Evolutionary conservation across 2,329 filamentous ascomycete genomes (phyloP), one percentile per base, ranked within the genome.

Genomic region (Trichoderma breve): DNA sequence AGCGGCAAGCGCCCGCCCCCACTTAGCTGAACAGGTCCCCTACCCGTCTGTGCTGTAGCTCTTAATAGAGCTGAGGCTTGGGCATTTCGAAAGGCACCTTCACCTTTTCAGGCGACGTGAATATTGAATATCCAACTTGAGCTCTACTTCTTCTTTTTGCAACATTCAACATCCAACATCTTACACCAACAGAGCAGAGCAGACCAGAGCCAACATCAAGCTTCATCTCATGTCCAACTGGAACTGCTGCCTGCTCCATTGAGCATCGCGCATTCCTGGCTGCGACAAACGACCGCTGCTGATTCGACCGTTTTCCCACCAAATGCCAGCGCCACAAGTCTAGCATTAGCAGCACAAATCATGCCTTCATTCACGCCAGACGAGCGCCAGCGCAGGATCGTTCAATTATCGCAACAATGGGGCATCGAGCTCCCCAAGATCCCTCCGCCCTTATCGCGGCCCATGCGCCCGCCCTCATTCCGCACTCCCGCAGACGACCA

Each of bases 381-480:
- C 74, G 81, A 80, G 70, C 84, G 85, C 73, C 82, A 83, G 72
- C 78, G 81, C 75, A 85, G 86, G 72, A 85, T 89, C 57, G 79
- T 83, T 51, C 82, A 84, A 74, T 81, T 89, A 24, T 85, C 86
- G 4, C 79, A 84, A 57, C 83, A 87, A 81, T 88, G 85, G 83
- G 83, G 83, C 62, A 80, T 89, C 74, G 77, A 77, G 43, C 75
- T 82, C n/a, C 83, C 83, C 30, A 81, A 81, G 15, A 78, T 82
- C 4, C 81, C 82, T 2, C 76, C 80, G 47, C 82, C 83, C 3
- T 80, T 84, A 51, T 76, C 80, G 4, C 82, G 83, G 63, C 86
- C 85, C 3, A 79, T 80, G 61, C 80, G 81, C 36, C 79, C 83
- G 1, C 81, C 83, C 4, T 83, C 82, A 6, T 84, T 84, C 74